A percentile compares a stretch with the other conserved stretches of the same genome.
Conservation (phyloP, 2,329 filamentous ascomycete genomes). For the Raffaelea ambrosiae region DNA sequence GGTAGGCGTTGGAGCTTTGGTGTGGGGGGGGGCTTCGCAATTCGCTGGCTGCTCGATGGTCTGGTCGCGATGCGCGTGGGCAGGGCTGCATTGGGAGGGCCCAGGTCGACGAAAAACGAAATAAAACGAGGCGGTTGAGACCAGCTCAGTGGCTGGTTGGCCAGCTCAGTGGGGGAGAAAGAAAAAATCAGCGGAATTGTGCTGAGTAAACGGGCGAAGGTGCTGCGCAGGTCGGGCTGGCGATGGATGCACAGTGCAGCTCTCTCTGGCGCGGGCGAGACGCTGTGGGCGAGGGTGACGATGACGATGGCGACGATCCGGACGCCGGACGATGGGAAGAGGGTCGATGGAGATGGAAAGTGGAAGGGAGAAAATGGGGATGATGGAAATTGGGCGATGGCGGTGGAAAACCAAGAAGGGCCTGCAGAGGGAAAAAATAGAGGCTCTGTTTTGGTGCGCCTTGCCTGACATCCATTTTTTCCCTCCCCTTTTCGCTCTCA, state of each 20-base stretch:
- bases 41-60: neutral
- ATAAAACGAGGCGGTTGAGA: too few species aligned
- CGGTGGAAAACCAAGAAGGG: constrained; percentile 8
- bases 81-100: neutral
- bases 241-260: too few species aligned
- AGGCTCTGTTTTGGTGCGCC: constrained; percentile 11
- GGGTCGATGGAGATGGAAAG: constrained; percentile 3
- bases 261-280: too few species aligned
- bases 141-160: too few species aligned
- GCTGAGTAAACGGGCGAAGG: too few species aligned
- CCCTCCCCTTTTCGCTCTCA: constrained; percentile 3
- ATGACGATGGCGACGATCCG: constrained; percentile 1
- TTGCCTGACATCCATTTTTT: constrained; percentile 9
- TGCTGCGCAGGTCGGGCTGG: too few species aligned
- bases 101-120: too few species aligned
- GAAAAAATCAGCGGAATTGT: too few species aligned
- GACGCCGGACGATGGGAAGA: neutral
- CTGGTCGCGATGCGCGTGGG: neutral
- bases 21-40: constrained; percentile 1
- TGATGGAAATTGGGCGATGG: constrained; percentile 8
- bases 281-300: constrained; percentile 1
- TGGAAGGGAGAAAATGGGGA: constrained; percentile 2
- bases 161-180: too few species aligned
- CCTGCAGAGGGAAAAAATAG: too few species aligned
- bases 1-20: neutral